Conservation (phyloP, 2,329 filamentous ascomycete genomes). For the Diaporthe helianthi region DNA sequence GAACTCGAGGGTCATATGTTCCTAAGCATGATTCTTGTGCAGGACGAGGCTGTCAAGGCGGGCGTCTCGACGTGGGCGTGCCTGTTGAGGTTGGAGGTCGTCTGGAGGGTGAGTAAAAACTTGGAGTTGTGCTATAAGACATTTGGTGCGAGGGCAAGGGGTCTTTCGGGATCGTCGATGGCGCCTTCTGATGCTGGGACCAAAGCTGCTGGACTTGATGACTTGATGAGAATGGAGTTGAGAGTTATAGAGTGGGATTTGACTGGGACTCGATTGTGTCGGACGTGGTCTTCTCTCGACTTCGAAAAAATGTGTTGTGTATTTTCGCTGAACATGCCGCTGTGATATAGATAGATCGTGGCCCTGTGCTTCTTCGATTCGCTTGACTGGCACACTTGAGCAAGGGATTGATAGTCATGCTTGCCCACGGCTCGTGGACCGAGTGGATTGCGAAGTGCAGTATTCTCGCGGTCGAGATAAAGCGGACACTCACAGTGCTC, state of each 20-base stretch:
- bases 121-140: slow-evolving; percentile 43
- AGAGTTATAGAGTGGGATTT: neutral
- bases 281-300: slow-evolving; percentile 5
- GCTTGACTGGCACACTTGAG: neutral
- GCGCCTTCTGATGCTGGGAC: neutral
- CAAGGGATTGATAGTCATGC: neutral
- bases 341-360: neutral
- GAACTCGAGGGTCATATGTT: slow-evolving; percentile 52
- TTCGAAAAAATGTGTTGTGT: too few species aligned
- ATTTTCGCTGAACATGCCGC: neutral
- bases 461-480: neutral
- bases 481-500: neutral
- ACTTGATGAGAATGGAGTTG: neutral
- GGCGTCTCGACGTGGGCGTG: too few species aligned
- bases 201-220: neutral
- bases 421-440: neutral
- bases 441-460: neutral
- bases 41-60: slow-evolving; percentile 47
- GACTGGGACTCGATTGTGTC: slow-evolving; percentile 9
- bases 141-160: slow-evolving; percentile 32
- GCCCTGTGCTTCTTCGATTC: neutral
- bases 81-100: slow-evolving; percentile 41
- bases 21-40: slow-evolving; percentile 47
- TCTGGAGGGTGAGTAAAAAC: slow-evolving; percentile 44
- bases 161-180: neutral